Conservation (phyloP, 202 grass and related monocot genomes). For the Dendrocalamus latiflorus region DNA sequence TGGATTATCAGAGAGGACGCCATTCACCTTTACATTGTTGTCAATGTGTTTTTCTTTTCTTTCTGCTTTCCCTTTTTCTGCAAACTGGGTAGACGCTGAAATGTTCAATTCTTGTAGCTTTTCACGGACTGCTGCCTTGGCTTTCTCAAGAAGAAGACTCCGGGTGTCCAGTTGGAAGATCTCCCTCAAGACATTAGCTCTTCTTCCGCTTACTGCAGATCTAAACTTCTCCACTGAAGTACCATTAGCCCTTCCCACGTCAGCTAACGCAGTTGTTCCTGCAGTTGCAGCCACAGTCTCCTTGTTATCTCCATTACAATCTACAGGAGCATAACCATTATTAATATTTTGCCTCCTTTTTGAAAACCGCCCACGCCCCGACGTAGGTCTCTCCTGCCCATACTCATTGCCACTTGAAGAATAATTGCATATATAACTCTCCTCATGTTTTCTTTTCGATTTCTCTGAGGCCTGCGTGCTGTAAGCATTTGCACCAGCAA, state of each 20-base stretch:
- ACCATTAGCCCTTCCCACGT: constrained; percentile 51
- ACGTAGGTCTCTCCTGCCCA: constrained; percentile 46
- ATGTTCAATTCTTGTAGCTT: constrained; percentile 63
- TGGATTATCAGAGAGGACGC: neutral
- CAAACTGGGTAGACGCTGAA: constrained; percentile 12
- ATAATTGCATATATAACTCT: constrained; percentile 53
- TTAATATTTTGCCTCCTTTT: constrained; percentile 58
- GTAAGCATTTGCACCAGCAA: constrained; percentile 45
- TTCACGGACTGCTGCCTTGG: constrained; percentile 45
- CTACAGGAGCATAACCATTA: constrained; percentile 28
- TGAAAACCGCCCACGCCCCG: constrained; percentile 56
- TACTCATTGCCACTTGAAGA: constrained; percentile 34
- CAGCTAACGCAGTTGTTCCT: constrained; percentile 33
- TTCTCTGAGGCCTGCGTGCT: constrained; percentile 38
- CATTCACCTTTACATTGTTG: constrained; percentile 38
- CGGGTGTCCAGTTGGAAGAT: constrained; percentile 66
- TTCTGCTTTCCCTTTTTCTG: constrained; percentile 23
- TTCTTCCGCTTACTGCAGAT: constrained; percentile 57
- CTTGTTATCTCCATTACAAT: constrained; percentile 38
- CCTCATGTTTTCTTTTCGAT: constrained; percentile 45
- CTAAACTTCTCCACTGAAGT: constrained; percentile 42
- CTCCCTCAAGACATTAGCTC: constrained; percentile 55
- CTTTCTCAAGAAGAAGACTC: constrained; percentile 64
- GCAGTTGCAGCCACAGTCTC: constrained; percentile 33
- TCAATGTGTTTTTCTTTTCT: constrained; percentile 11